Percentiles rank a stretch among this genome's conserved stretches.
These are phyloP conservation scores for Geosmithia morbida DNA, from an alignment of 2,329 filamentous ascomycete genomes.

Conservation along the genomic window DNA sequence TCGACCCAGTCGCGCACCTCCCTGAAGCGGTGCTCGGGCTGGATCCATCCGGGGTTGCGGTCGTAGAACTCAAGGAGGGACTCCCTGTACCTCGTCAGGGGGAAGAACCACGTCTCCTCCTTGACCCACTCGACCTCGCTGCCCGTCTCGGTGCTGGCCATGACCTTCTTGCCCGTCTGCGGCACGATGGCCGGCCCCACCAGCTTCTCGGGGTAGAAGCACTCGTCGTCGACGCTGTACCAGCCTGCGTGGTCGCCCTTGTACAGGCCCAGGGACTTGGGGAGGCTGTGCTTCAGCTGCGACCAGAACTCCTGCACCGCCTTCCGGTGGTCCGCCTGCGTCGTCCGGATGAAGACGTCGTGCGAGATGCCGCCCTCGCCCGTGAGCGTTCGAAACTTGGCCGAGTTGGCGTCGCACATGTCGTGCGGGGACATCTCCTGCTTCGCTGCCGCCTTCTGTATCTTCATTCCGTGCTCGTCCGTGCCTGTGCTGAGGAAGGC, in stretches of 20 bases:
- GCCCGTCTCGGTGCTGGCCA: conserved; percentile 74
- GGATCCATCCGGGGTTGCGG: conserved; percentile 63
- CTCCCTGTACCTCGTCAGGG: conserved; percentile 70
- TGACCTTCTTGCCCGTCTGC: conserved; percentile 67
- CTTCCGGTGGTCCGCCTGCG: conserved; percentile 65
- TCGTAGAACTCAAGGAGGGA: conserved; percentile 65
- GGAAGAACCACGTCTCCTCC: conserved; percentile 91
- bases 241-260: conserved; percentile 79
- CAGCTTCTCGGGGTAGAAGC: conserved; percentile 72
- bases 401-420: conserved; percentile 79
- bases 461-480: conserved; percentile 96
- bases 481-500: conserved; percentile 80
- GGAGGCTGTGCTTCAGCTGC: conserved; percentile 40
- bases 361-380: conserved; percentile 54
- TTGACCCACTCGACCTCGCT: conserved; percentile 91
- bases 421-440: conserved; percentile 59
- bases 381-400: conserved; percentile 66
- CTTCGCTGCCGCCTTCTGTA: conserved; percentile 70
- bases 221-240: conserved; percentile 95
- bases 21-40: conserved; percentile 58
- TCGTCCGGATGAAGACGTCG: conserved; percentile 87
- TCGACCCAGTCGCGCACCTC: conserved; percentile 66
- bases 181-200: conserved; percentile 65
- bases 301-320: conserved; percentile 87
- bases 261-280: conserved; percentile 64